phyloP scores from a whole-genome alignment of 352 stramenopile species.

The Pythium monospermum region DNA sequence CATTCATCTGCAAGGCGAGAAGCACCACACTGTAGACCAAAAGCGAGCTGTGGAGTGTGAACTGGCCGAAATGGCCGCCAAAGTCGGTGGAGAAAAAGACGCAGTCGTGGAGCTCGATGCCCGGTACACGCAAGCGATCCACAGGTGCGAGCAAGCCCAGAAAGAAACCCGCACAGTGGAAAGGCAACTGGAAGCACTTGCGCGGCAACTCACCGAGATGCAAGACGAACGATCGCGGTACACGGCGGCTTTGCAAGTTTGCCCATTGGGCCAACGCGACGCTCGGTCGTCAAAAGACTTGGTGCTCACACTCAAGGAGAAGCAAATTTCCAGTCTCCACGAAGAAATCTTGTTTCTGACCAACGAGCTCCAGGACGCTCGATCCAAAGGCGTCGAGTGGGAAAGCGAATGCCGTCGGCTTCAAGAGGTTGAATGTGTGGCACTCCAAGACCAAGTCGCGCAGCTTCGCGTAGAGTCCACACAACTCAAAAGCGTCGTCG shows the following conservation, averaged over 20 bases:
- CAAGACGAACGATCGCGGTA: constrained; percentile 55
- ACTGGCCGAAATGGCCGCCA: constrained; percentile 19
- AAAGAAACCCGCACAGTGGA: constrained; percentile 29
- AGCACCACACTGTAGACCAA: constrained; percentile 22
- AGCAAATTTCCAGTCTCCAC: constrained; percentile 25
- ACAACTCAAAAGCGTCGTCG: no score
- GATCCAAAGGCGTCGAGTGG: neutral
- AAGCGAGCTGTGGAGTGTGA: constrained; percentile 27
- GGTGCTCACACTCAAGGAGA: constrained; percentile 53
- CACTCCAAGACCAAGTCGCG: constrained; percentile 20
- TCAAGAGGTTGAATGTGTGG: constrained; percentile 13
- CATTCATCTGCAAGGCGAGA: constrained; percentile 46
- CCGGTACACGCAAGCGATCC: constrained; percentile 42
- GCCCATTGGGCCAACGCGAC: constrained; percentile 28
- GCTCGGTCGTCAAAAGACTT: constrained; percentile 26
- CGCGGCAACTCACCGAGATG: constrained; percentile 33
- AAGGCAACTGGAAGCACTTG: constrained; percentile 27
- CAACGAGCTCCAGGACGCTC: neutral
- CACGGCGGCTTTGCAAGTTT: constrained; percentile 31
- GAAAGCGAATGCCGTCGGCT: constrained; percentile 2
- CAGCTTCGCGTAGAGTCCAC: no score
- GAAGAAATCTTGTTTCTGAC: neutral
- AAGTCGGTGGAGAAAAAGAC: constrained; percentile 49
- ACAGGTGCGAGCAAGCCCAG: constrained; percentile 57
- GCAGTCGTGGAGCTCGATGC: constrained; percentile 49